Conservation (phyloP, 1,284 basidiomycete genomes). For the Gomphus bonarii region DNA sequence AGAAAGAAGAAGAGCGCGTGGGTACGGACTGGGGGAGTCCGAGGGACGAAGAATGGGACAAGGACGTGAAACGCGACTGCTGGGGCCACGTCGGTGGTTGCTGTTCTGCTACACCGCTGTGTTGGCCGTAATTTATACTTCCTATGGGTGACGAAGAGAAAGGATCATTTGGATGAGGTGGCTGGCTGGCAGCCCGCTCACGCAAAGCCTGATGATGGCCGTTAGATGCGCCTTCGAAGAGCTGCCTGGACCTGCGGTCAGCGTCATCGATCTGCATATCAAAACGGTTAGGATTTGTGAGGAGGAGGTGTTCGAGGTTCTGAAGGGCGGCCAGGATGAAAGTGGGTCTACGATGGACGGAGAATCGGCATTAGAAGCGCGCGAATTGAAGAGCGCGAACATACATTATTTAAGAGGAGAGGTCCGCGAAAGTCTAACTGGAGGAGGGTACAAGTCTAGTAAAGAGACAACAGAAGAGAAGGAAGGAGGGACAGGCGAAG, state of each 20-base stretch:
- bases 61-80: slow-evolving; percentile 7
- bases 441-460: slow-evolving; percentile 2
- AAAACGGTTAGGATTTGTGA: slow-evolving; percentile 10
- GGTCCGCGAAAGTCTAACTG: background rate
- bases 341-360: background rate
- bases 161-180: slow-evolving; percentile 33
- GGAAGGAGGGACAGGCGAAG: slow-evolving; percentile 1
- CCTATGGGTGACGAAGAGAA: slow-evolving; percentile 32
- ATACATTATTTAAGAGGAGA: slow-evolving; percentile 2
- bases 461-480: slow-evolving; percentile 1
- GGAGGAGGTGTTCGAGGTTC: slow-evolving; percentile 8
- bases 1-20: slow-evolving; percentile 58
- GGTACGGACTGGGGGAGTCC: slow-evolving; percentile 25
- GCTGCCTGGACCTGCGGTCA: slow-evolving; percentile 8
- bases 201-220: slow-evolving; percentile 20
- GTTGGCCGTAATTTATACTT: slow-evolving; percentile 24
- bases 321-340: slow-evolving; percentile 10
- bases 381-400: background rate
- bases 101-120: slow-evolving; percentile 21
- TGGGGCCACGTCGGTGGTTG: slow-evolving; percentile 11
- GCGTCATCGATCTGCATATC: slow-evolving; percentile 11
- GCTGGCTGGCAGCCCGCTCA: slow-evolving; percentile 59
- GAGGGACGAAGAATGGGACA: slow-evolving; percentile 10
- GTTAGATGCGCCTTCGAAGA: slow-evolving; percentile 2
- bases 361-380: background rate